Percentiles rank a stretch among this genome's conserved stretches.
These are phyloP conservation scores for Umbellularia californica DNA, from an alignment of 164 flowering plant species.

Conservation along the genomic window DNA sequence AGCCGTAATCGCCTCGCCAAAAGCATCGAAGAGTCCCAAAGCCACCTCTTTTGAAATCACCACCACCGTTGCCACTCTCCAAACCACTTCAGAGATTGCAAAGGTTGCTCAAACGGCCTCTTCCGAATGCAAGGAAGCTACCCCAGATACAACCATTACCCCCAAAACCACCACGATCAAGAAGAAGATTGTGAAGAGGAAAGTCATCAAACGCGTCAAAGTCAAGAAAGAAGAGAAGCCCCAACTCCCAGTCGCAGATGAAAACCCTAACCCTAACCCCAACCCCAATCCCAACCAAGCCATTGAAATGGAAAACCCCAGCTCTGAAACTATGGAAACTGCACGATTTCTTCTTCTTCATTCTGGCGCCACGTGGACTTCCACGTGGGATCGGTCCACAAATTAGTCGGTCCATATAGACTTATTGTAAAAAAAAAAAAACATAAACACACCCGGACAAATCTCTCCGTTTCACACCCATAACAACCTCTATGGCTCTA, in stretches of 20 bases:
- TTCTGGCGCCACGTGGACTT: too few relatives aligned
- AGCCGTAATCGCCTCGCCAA: not conserved
- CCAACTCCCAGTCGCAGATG: not conserved
- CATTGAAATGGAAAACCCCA: not conserved
- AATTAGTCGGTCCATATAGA: too few relatives aligned
- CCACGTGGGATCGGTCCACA: too few relatives aligned
- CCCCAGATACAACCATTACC: not conserved
- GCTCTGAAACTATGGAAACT: not conserved
- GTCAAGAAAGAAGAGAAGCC: constrained; percentile 5
- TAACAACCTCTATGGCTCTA: too few relatives aligned
- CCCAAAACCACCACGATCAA: constrained; percentile 15
- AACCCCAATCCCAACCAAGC: not conserved
- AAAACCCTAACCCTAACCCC: not conserved
- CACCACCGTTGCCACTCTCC: not conserved
- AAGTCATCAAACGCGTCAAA: constrained; percentile 4
- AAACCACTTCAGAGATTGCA: not conserved
- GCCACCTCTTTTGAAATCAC: not conserved
- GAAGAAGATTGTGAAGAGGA: constrained; percentile 28
- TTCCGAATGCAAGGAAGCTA: not conserved
- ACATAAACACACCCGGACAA: too few relatives aligned
- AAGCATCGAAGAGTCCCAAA: not conserved
- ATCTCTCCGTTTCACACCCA: too few relatives aligned
- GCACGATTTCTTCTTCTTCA: too few relatives aligned
- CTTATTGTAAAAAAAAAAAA: too few relatives aligned
- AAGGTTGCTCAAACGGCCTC: not conserved